A percentile compares a stretch with the other conserved stretches of the same genome.
These are phyloP conservation scores for Acer saccharum DNA, from an alignment of 345 rosid species.

Conservation along the genomic window DNA sequence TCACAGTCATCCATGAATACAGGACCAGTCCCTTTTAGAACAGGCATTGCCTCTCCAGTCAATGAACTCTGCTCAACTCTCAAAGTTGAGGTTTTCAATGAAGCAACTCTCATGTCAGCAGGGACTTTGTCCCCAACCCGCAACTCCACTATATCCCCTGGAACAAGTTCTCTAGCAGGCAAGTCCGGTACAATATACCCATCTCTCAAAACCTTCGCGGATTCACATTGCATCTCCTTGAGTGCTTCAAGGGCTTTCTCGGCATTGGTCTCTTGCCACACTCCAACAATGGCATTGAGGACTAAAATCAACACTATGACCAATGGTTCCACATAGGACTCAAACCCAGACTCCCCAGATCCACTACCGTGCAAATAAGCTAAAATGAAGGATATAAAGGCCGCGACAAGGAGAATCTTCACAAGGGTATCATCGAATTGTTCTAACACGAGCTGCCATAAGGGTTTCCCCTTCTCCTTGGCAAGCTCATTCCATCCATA, in stretches of 20 bases:
- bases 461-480: slow-evolving; percentile 82
- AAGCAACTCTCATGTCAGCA: slow-evolving; percentile 81
- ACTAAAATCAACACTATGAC: slow-evolving; percentile 79
- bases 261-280: slow-evolving; percentile 95
- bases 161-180: slow-evolving; percentile 91
- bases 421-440: slow-evolving; percentile 92
- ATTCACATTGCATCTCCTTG: slow-evolving; percentile 90
- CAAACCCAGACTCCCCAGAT: slow-evolving; percentile 53
- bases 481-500: slow-evolving; percentile 86
- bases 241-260: slow-evolving; percentile 94
- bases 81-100: slow-evolving; percentile 72
- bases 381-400: slow-evolving; percentile 75
- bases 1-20: slow-evolving; percentile 66
- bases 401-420: slow-evolving; percentile 86
- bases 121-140: slow-evolving; percentile 89
- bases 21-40: slow-evolving; percentile 60
- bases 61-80: slow-evolving; percentile 90
- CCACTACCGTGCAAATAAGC: slow-evolving; percentile 69
- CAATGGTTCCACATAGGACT: slow-evolving; percentile 84
- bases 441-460: slow-evolving; percentile 76
- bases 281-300: slow-evolving; percentile 85
- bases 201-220: slow-evolving; percentile 72
- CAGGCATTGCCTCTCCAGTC: slow-evolving; percentile 97
- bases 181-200: slow-evolving; percentile 59
- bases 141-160: slow-evolving; percentile 84